Conservation (phyloP, 192 early-diverging fungal genomes). For the Gonapodya sp. region DNA sequence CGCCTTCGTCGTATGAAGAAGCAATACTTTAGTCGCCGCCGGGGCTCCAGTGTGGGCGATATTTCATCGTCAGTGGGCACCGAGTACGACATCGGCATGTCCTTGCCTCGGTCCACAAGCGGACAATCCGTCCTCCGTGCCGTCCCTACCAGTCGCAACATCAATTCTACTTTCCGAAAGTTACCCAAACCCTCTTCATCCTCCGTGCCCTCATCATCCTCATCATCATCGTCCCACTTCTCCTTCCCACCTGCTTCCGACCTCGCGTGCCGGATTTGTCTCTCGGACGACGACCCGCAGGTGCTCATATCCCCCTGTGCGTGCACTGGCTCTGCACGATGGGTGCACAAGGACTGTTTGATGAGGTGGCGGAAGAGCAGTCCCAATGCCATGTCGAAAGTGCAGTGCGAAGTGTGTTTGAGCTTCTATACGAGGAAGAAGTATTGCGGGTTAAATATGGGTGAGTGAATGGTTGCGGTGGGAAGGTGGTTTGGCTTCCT, state of each 20-base stretch:
- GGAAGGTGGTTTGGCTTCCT: not conserved
- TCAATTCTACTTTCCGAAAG: no score
- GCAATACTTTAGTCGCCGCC: not conserved
- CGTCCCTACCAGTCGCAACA: no score
- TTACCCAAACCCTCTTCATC: not conserved
- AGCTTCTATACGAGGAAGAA: not conserved
- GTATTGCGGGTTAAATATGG: not conserved
- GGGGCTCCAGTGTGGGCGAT: not conserved
- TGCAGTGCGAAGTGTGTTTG: conserved; percentile 6
- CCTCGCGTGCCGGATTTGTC: not conserved
- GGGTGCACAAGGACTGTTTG: conserved; percentile 6
- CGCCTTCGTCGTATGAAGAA: not conserved
- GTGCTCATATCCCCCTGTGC: not conserved
- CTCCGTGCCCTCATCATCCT: not conserved
- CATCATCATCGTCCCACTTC: not conserved
- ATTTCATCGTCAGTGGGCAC: not conserved
- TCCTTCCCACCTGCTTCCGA: not conserved
- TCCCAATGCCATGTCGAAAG: not conserved
- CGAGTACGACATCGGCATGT: not conserved
- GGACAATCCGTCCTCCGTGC: not conserved
- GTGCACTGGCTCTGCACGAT: not conserved
- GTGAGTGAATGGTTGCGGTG: no score
- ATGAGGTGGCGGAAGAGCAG: conserved; percentile 5
- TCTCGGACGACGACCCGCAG: not conserved
- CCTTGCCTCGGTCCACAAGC: not conserved